phyloP scores from a whole-genome alignment of 345 rosid genomes.

The Firmiana major region DNA sequence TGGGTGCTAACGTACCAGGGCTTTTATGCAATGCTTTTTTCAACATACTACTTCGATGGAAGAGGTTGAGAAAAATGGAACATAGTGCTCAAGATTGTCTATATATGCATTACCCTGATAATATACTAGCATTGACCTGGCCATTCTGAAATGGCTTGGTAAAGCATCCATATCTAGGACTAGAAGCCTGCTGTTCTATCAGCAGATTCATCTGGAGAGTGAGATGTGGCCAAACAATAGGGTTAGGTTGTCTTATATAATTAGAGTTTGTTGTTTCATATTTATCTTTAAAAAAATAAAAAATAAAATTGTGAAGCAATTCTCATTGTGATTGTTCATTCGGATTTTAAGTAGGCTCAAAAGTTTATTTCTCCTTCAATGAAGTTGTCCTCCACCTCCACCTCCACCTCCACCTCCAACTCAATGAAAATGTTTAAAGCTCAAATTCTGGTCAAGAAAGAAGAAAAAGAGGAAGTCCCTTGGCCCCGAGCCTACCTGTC shows the following conservation, averaged over 20 bases:
- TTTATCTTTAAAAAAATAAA: background rate
- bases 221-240: slow-evolving; percentile 12
- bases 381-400: background rate
- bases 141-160: slow-evolving; percentile 8
- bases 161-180: no score
- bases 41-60: background rate
- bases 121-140: no score
- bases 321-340: slow-evolving; percentile 16
- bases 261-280: slow-evolving; percentile 1
- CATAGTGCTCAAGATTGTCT: no score
- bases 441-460: slow-evolving; percentile 58
- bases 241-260: no score
- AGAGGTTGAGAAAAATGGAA: slow-evolving; percentile 2
- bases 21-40: background rate
- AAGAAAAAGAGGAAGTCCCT: slow-evolving; percentile 29
- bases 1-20: slow-evolving; percentile 42
- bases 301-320: slow-evolving; percentile 1
- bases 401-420: background rate
- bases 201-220: slow-evolving; percentile 19
- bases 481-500: slow-evolving; percentile 9
- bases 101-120: slow-evolving; percentile 7
- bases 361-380: slow-evolving; percentile 6
- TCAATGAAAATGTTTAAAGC: slow-evolving; percentile 50
- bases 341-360: slow-evolving; percentile 3
- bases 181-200: slow-evolving; percentile 11